Evolutionary conservation across 352 stramenopile genomes (phyloP), one percentile per base, ranked within the genome.

Genomic region (Phytophthora litchii): DNA sequence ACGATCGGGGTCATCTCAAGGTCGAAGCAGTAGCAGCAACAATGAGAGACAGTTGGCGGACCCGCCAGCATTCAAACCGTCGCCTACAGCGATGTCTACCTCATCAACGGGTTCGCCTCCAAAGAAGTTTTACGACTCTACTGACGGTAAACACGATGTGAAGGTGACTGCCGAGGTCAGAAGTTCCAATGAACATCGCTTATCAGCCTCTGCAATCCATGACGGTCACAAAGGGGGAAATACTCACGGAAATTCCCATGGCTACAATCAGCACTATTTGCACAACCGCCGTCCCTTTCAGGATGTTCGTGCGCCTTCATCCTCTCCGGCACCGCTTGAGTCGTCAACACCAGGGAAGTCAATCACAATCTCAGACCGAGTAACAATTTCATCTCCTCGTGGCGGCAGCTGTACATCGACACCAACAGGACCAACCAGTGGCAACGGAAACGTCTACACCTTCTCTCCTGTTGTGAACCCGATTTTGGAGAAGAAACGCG

Each of bases 401-500:
- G 44, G 35, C 27, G 58, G 20, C 36, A 67, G 34, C 21, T 49
- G 44, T 45, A 43, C 53, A 5, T 44, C 31, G 21, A 47, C 64
- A 7, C 32, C 64, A 10, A 38, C 59, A 27, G 54, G 19, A 10
- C 41, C 52, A 31, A 34, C 17, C 8, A 20, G 20, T 38, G 51
- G 41, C 32, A 62, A 46, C 16, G 48, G 32, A 35, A 60, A 20
- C 49, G 44, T 47, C n/a, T 57, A 35, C n/a, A 43, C 44, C 0
- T 36, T 51, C 17, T 54, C 52, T 36, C 54, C 50, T 64, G 46
- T 52, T 13, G 57, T 67, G 3, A 79, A 86, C 21, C 63, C 73
- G 17, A 37, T 70, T 13, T 5, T 76, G 25, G 76, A 73, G 16
- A 82, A 76, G 53, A 74, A 60, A 43, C 72, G 52, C 14, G 71